A percentile compares a stretch with the other conserved stretches of the same genome.
Conservation (phyloP, 1,139 yeast species). For the Debaryomycetaceae sp. region DNA sequence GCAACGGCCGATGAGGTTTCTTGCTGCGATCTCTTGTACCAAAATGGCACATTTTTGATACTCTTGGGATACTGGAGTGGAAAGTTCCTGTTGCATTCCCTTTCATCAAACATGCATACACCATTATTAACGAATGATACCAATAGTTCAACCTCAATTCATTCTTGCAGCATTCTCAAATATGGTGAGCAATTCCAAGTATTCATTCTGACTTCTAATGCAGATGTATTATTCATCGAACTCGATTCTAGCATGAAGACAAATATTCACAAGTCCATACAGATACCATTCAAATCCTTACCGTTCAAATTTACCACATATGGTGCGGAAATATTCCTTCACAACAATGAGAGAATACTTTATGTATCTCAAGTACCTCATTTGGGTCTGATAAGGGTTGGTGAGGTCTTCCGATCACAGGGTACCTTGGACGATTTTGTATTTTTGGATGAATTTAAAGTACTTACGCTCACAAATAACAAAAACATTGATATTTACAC, state of each 20-base stretch:
- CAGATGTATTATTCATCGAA: constrained; percentile 11
- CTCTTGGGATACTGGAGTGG: background rate
- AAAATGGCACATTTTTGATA: too few species aligned
- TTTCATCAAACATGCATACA: background rate
- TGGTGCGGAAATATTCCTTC: background rate
- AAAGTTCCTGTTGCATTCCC: background rate
- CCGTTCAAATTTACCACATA: constrained; percentile 14
- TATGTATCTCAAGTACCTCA: background rate
- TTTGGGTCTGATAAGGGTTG: background rate
- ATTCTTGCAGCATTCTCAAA: background rate
- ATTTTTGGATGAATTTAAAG: constrained; percentile 7
- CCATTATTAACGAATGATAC: background rate
- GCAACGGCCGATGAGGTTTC: background rate
- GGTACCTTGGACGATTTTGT: constrained; percentile 10
- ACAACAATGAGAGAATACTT: background rate
- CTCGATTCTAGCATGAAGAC: constrained; percentile 7
- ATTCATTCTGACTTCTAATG: constrained; percentile 13
- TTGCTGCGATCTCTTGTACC: background rate
- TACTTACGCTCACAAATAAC: constrained; percentile 7
- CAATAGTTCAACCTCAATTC: background rate
- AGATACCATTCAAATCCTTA: background rate
- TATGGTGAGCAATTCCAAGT: constrained; percentile 10
- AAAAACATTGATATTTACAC: constrained; percentile 10
- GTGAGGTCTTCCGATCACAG: background rate
- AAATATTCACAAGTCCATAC: constrained; percentile 1